Conservation (phyloP, 106 monocot species). For the Allium sativum region DNA sequence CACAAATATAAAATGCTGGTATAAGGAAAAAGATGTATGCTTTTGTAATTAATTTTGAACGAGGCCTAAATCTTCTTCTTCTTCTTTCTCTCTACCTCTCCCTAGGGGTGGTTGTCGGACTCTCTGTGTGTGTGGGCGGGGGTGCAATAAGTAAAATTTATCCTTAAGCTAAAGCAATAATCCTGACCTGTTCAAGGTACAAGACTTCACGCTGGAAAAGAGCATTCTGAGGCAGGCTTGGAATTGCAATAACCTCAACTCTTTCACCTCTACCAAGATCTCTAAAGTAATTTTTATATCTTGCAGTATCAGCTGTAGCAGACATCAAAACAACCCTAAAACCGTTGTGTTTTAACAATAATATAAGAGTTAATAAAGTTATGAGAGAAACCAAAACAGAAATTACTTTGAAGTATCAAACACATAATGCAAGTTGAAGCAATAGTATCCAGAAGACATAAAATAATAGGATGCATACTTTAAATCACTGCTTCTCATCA, state of each 20-base stretch:
- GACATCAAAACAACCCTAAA: slow-evolving; percentile 80
- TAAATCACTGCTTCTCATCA: slow-evolving; percentile 56
- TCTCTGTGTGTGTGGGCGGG: no score
- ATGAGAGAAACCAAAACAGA: not conserved
- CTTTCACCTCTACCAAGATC: slow-evolving; percentile 72
- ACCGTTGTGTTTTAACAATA: not conserved
- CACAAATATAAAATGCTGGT: no score
- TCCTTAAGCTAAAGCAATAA: no score
- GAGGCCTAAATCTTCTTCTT: no score
- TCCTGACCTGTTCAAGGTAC: slow-evolving; percentile 60
- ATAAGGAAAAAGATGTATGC: no score
- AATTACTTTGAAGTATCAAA: not conserved
- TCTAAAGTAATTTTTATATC: slow-evolving; percentile 75
- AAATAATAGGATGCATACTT: slow-evolving; percentile 24
- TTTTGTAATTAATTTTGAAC: no score
- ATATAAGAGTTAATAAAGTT: not conserved
- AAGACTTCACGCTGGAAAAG: slow-evolving; percentile 60
- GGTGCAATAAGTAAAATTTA: no score
- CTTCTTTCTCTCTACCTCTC: no score
- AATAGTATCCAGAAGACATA: no score
- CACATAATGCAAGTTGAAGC: not conserved
- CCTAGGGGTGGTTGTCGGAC: no score
- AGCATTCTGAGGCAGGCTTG: slow-evolving; percentile 24
- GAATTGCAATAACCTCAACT: slow-evolving; percentile 86
- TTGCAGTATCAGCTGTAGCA: slow-evolving; percentile 76